Base-by-base conservation (phyloP, 352 stramenopile species). In the Phytopythium vexans region DNA sequence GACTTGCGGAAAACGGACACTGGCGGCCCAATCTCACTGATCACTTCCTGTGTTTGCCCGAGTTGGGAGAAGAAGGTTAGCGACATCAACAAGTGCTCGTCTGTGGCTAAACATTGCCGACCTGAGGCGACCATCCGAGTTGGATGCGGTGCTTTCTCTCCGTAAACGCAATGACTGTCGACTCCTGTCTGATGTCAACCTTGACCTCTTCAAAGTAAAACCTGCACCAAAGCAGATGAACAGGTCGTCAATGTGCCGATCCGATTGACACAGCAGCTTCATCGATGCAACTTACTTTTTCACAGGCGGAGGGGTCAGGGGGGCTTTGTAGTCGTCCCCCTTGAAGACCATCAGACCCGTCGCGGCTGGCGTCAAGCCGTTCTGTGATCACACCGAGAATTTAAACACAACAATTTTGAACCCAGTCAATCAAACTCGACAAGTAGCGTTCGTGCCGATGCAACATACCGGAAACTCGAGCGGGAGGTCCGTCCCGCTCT, bases 121-220 rank as follows among this genome's bases (percentile, higher is more conserved):
- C 82, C 77, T 94, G 84, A 53, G 84, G 84, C 6, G 77, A 82
- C 73, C 73, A 89, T n/a, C 84, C 84, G 27, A 94, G 65, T 62
- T 78, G 64, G 34, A 94, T 84, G 27, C 67, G 62, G 33, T 89
- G 76, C 56, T 92, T 89, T 8, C 80, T 58, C 0, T 68, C 68
- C 49, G 67, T 74, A 59, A 94, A 94, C 14, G 62, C 14, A 10
- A 85, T 51, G 14, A 67, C 63, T 6, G 74, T 77, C 31, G 66
- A 54, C n/a, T 55, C 48, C 35, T 83, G 69, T 0, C 57, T 54
- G 44, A 91, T 60, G 14, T 82, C 70, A 11, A 88, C 74, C 3
- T 76, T 56, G 32, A 92, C 73, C 60, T 73, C 54, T 57, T 94
- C 84, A 64, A 82, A 89, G 45, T 94, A 94, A 51, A 89, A 60